phyloP scores from a whole-genome alignment of 2,329 filamentous ascomycete genomes.

The Scytalidium sp. region DNA sequence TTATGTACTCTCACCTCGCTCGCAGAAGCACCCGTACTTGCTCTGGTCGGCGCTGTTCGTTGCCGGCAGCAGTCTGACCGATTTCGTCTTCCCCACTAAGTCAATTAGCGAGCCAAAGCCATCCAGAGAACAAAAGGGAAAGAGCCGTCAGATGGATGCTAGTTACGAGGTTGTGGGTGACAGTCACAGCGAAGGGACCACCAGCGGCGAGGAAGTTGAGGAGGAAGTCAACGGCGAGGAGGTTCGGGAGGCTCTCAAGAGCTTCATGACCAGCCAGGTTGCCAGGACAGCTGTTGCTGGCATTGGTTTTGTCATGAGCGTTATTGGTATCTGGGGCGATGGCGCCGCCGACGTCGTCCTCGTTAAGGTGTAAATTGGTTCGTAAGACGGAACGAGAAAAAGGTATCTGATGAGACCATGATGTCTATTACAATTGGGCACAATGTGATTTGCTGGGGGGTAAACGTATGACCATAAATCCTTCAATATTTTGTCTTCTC shows the following conservation, averaged over 20 bases:
- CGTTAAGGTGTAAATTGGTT: constrained; percentile 21
- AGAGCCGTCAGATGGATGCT: constrained; percentile 52
- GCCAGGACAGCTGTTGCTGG: constrained; percentile 52
- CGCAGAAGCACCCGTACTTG: constrained; percentile 82
- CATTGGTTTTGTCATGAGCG: constrained; percentile 57
- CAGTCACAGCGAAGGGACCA: constrained; percentile 41
- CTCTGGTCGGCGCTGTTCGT: constrained; percentile 77
- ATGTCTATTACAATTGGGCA: too few relatives aligned
- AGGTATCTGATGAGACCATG: too few relatives aligned
- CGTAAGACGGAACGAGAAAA: not conserved
- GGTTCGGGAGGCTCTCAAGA: constrained; percentile 54
- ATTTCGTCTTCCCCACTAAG: constrained; percentile 19
- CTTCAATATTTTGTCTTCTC: not conserved
- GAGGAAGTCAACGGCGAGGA: constrained; percentile 58
- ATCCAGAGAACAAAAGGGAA: constrained; percentile 28
- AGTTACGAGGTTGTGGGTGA: constrained; percentile 69
- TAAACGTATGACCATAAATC: not conserved
- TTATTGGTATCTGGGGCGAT: constrained; percentile 66
- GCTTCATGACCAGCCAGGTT: constrained; percentile 50
- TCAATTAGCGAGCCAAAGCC: constrained; percentile 15
- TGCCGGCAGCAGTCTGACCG: constrained; percentile 45
- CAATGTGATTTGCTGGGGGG: not conserved
- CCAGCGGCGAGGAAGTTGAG: constrained; percentile 45
- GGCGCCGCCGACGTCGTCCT: constrained; percentile 36
- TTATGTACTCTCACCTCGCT: constrained; percentile 71